These are phyloP conservation scores for Pythium guiyangense DNA, from an alignment of 352 stramenopile species.

Conservation along the genomic window DNA sequence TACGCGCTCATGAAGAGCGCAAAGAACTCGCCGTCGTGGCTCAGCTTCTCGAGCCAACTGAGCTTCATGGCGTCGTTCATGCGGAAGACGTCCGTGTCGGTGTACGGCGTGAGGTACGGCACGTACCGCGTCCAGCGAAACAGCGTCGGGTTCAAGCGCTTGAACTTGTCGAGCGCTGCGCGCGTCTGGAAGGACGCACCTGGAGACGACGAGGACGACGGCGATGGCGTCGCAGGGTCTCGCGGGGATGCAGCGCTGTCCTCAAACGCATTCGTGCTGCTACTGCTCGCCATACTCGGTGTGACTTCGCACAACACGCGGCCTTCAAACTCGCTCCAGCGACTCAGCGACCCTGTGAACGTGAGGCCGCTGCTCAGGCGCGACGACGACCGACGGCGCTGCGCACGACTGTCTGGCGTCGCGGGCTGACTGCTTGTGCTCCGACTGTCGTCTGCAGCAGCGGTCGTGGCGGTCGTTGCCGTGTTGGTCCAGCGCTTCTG, in stretches of 20 bases:
- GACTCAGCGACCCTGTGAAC: conserved; percentile 45
- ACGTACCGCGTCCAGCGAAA: conserved; percentile 55
- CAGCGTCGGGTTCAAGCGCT: conserved; percentile 47
- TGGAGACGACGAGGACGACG: too few relatives aligned
- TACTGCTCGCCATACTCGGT: conserved; percentile 14
- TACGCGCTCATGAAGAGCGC: conserved; percentile 64
- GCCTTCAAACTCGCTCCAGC: conserved; percentile 56
- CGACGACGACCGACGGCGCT: conserved; percentile 31
- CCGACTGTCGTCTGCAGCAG: background rate
- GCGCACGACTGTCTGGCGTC: conserved; percentile 3
- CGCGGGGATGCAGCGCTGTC: too few relatives aligned
- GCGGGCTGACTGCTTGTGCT: background rate
- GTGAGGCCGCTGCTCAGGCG: conserved; percentile 45
- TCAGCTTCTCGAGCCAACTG: conserved; percentile 50
- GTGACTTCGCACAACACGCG: conserved; percentile 29
- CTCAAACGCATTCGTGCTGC: conserved; percentile 8
- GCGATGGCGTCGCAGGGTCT: too few relatives aligned
- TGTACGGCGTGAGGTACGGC: conserved; percentile 47
- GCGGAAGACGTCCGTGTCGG: conserved; percentile 56
- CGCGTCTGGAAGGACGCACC: conserved; percentile 4
- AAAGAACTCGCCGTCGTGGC: conserved; percentile 70
- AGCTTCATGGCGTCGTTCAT: conserved; percentile 33
- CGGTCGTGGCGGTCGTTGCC: background rate
- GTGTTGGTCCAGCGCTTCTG: conserved; percentile 48
- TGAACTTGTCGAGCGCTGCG: conserved; percentile 35